Evolutionary conservation across 768 basidiomycete genomes (phyloP), one percentile per base, ranked within the genome.

Genomic region (Tulasnella sp.): DNA sequence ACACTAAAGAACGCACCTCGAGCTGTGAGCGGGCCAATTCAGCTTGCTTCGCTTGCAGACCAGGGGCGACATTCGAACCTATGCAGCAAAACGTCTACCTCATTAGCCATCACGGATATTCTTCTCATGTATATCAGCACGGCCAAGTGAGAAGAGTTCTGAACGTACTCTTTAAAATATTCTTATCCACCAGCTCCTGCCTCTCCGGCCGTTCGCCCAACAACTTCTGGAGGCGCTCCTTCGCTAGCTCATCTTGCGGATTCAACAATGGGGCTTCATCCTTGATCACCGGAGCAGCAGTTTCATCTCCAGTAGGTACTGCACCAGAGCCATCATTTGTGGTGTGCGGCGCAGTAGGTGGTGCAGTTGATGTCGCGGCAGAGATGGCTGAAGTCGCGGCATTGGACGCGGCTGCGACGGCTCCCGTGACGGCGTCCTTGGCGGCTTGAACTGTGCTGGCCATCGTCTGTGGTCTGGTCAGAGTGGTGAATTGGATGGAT

Each of bases 41-140:
- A 59, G 80, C 80, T 67, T 75, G 76, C 41, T 80, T 77, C 21
- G 81, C 84, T 61, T 81, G 75, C 51, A 83, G 69, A 4, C 79
- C 74, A 9, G 84, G 80, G 19, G 82, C 76, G 52, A 85, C 75
- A 29, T 76, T 81, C 65, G 82, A 80, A 60, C 83, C 84, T 87
- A 25, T 15, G 63, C 49, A 9, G 31, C 52, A 29, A n/a, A 53
- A 22, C 3, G 19, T 38, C 10, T 21, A 29, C 48, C n/a, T n/a
- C n/a, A n/a, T n/a, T n/a, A n/a, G n/a, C n/a, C n/a, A n/a, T n/a
- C n/a, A n/a, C n/a, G 19, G 30, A 17, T 12, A 42, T 15, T 11
- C 51, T 50, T 30, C n/a, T 8, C 12, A 46, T 41, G 31, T 19
- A 9, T 11, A 7, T 3, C n/a, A n/a, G 43, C 43, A 24, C 42